Conservation (phyloP, 352 stramenopile species). For the Albugo laibachii region DNA sequence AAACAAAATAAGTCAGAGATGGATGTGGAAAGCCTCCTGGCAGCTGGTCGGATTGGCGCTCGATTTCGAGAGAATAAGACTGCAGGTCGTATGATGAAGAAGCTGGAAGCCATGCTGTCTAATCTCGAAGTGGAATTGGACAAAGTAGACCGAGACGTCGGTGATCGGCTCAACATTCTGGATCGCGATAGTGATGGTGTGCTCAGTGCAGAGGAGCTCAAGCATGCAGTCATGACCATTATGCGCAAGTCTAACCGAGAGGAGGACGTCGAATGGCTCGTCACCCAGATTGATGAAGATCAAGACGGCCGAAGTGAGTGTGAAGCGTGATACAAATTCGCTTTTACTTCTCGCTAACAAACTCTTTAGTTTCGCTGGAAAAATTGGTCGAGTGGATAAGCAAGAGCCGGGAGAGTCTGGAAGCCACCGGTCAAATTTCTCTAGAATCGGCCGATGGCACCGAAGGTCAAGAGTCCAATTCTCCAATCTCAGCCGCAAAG, state of each 20-base stretch:
- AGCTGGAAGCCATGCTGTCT: slow-evolving; percentile 85
- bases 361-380: slow-evolving; percentile 73
- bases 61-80: slow-evolving; percentile 75
- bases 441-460: slow-evolving; percentile 18
- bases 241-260: slow-evolving; percentile 86
- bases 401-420: slow-evolving; percentile 73
- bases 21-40: slow-evolving; percentile 59
- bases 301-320: slow-evolving; percentile 73
- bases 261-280: slow-evolving; percentile 90
- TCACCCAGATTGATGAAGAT: slow-evolving; percentile 84
- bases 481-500: not conserved
- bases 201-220: slow-evolving; percentile 88
- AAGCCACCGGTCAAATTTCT: slow-evolving; percentile 63
- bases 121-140: slow-evolving; percentile 89
- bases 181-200: slow-evolving; percentile 95
- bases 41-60: slow-evolving; percentile 59
- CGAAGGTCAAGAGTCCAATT: slow-evolving; percentile 1
- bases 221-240: slow-evolving; percentile 87
- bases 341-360: slow-evolving; percentile 8
- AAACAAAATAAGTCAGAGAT: slow-evolving; percentile 81
- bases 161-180: slow-evolving; percentile 94
- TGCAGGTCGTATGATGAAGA: slow-evolving; percentile 82
- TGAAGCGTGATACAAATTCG: slow-evolving; percentile 7
- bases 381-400: slow-evolving; percentile 82
- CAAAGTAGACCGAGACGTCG: slow-evolving; percentile 90